Base-by-base conservation (phyloP, 257 asterid genomes). In the Coffea eugenioides region DNA sequence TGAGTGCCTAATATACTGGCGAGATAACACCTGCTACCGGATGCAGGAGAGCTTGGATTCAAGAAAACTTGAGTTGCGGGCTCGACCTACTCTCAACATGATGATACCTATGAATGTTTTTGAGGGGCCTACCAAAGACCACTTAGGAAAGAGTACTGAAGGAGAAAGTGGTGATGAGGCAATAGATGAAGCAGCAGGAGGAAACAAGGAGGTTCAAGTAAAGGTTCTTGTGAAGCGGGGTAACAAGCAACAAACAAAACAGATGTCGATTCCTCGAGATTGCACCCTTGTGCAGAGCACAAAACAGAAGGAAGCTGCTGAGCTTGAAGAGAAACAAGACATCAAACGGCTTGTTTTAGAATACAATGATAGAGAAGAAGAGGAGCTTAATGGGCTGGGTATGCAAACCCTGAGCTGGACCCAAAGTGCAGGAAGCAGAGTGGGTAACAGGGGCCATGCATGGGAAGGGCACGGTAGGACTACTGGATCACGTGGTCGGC, bases 21-120 rank as follows among this genome's bases (percentile, higher is more conserved):
- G 36, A 23, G 18, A 41, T 75, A 36, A 56, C 48, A 73, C 34
- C 61, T 59, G 64, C 43, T 73, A 66, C 73, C 79, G 80, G 71
- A 54, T 81, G 85, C 97, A 95, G 98, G 99, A 96, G 83, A 96
- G 99, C 86, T 90, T 96, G 95, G 99, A 96, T 84, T 96, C 99
- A 11, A 87, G 98, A 77, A 96, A 96, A 85, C 80, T 94, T 83
- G 98, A 96, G 85, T 46, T 96, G 79, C 92, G 98, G 62, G 83
- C 97, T 25, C 91, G 99, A 71, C 99, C 98, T 51, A 86, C 97
- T 12, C 87, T 94, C 16, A 92, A 92, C 83, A 96, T 96, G 99
- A 90, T 83, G 86, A 92, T 96, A 84, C 99, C 99, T 6, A 94
- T 96, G 93, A 94, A 92, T 77, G 39, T 92, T 61, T 92, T 92